Evolutionary conservation across 108 stramenopile genomes (phyloP), one percentile per base, ranked within the genome.

Genomic region (Cyclotella atomus): DNA sequence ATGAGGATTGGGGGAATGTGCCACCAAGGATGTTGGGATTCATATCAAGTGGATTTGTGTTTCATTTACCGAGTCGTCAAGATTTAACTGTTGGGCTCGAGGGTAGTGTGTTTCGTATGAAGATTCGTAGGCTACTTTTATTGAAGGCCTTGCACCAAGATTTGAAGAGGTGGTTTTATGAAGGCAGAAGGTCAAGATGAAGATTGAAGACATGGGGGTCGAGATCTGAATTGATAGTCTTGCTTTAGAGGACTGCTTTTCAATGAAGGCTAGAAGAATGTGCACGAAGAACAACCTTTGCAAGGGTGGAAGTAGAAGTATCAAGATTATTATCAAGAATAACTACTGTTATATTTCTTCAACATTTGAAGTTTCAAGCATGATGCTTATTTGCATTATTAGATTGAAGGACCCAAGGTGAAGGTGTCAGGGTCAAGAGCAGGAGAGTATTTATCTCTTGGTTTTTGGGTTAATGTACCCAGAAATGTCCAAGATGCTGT

Each of bases 311-410:
- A 44, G 16, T 41, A 36, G 49, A 32, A 50, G 66, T 57, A 70
- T 70, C 68, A 70, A 70, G 68, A 70, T 12, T 43, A 55, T 50
- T 70, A 70, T 70, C 68, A 70, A 70, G 68, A 70, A 45, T 70
- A 70, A 70, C 68, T 70, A 70, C 68, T 44, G 15, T 70, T 32
- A 57, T 70, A 57, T 47, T 49, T 65, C 65, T 41, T 41, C 38
- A 41, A 50, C 44, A 65, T 49, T 50, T 27, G 43, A 50, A 65
- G 65, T 65, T 57, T 61, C 68, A 54, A 54, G 38, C 52, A 36
- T 19, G 32, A 57, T 70, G 68, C 68, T 36, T 70, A 70, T 68
- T n/a, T 41, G 68, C 68, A 57, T 59, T 70, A 52, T 28, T 65
- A 30, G 17, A 47, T 10, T 54, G 66, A 68, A 50, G 66, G 56